Percentiles rank a stretch among this genome's conserved stretches.
Evolutionary conservation across 1,139 yeast species (phyloP).

Genomic region (Sporopachydermia cereana): DNA sequence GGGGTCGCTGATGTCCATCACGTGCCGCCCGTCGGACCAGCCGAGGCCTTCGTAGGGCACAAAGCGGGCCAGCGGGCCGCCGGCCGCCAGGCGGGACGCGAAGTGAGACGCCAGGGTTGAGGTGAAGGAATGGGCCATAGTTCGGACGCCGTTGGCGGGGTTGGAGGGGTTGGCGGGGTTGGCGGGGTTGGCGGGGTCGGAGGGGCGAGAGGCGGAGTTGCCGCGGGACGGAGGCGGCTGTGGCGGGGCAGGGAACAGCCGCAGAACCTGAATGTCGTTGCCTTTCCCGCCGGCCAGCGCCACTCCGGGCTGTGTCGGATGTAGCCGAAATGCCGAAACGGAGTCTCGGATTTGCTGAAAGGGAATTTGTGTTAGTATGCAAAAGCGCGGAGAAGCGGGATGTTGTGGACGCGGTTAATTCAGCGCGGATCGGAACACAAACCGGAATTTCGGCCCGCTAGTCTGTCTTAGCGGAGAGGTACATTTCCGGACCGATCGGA

Average conservation of each 20-base stretch:
- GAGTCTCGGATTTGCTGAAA: slow-evolving; percentile 24
- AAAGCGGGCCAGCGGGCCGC: background rate
- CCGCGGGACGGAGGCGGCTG: slow-evolving; percentile 7
- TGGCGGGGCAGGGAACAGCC: slow-evolving; percentile 9
- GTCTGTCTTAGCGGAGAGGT: no score
- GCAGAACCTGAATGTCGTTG: slow-evolving; percentile 27
- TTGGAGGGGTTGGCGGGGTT: background rate
- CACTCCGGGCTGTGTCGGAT: slow-evolving; percentile 20
- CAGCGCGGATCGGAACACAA: slow-evolving; percentile 16
- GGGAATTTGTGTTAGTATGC: background rate
- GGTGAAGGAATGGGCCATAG: background rate
- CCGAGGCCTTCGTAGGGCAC: background rate
- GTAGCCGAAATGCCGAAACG: slow-evolving; percentile 26
- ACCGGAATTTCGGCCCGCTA: slow-evolving; percentile 24
- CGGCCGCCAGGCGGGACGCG: background rate
- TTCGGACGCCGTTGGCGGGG: background rate
- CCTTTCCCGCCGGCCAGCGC: slow-evolving; percentile 37
- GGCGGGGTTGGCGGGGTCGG: background rate
- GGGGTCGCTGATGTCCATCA: background rate
- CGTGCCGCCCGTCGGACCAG: background rate
- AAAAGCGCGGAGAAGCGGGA: no score
- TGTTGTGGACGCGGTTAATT: no score
- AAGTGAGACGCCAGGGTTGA: slow-evolving; percentile 1
- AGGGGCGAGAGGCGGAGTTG: slow-evolving; percentile 7
- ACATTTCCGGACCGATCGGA: no score